Evolutionary conservation across 2,329 filamentous ascomycete species (phyloP).

Genomic region (Pseudocercospora pini-densiflorae): DNA sequence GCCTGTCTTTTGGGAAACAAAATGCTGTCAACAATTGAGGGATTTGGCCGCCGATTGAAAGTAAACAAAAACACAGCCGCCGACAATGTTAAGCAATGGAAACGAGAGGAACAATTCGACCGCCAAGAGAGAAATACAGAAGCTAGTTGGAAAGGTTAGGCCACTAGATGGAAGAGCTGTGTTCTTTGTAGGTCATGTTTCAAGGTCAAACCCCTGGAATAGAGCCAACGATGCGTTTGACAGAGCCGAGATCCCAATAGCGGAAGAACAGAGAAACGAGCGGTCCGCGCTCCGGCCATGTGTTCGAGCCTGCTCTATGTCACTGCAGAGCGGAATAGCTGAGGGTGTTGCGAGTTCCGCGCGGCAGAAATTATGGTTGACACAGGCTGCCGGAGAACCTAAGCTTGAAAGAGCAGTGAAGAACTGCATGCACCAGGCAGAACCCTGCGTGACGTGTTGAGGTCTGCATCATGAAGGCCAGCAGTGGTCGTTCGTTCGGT

Average conservation of each 20-base stretch:
- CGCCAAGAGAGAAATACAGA: constrained; percentile 23
- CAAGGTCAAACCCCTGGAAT: constrained; percentile 22
- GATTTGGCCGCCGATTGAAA: constrained; percentile 22
- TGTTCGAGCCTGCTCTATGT: constrained; percentile 25
- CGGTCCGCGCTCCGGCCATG: constrained; percentile 25
- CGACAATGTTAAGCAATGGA: constrained; percentile 24
- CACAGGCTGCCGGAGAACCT: constrained; percentile 17
- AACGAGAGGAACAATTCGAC: constrained; percentile 26
- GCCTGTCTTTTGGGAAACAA: not conserved
- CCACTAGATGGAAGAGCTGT: constrained; percentile 18
- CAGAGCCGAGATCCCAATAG: constrained; percentile 23
- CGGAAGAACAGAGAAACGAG: constrained; percentile 20
- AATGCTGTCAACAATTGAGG: constrained; percentile 20
- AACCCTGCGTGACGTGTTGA: constrained; percentile 16
- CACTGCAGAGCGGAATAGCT: constrained; percentile 23
- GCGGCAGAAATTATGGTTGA: constrained; percentile 24
- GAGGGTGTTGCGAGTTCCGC: constrained; percentile 24
- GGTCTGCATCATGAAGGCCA: constrained; percentile 16
- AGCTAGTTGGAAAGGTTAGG: constrained; percentile 14
- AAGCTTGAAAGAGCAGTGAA: constrained; percentile 7
- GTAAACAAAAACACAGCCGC: constrained; percentile 25
- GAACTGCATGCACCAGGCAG: constrained; percentile 17
- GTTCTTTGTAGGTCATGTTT: constrained; percentile 28
- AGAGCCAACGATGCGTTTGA: constrained; percentile 29
- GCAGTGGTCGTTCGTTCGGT: constrained; percentile 23